Evolutionary conservation across 352 stramenopile species (phyloP).

Genomic region (Heterotrichella gracilis): DNA sequence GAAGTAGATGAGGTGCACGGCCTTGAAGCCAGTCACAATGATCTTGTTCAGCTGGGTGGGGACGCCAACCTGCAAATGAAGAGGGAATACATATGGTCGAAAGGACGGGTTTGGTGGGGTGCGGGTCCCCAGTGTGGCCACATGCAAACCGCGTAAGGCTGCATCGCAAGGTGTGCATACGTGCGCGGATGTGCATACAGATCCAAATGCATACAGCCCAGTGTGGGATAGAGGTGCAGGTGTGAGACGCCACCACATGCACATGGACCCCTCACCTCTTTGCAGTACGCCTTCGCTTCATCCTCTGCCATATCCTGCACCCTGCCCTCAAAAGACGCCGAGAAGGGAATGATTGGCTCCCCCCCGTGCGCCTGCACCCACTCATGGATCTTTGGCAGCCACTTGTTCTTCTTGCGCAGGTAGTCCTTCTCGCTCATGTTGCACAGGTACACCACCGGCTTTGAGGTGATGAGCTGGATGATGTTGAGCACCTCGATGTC

Average conservation of each 20-base stretch:
- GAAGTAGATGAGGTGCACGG: conserved; percentile 88
- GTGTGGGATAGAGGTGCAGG: no score
- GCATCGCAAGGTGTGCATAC: no score
- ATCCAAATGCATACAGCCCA: no score
- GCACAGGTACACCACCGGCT: conserved; percentile 85
- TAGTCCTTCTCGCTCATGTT: conserved; percentile 96
- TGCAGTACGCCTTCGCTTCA: conserved; percentile 22
- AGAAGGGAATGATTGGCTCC: conserved; percentile 77
- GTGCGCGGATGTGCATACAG: no score
- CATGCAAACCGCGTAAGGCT: no score
- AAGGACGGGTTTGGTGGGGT: no score
- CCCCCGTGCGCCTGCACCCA: conserved; percentile 75
- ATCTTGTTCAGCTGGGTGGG: conserved; percentile 71
- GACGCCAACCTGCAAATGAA: conserved; percentile 22
- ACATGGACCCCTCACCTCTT: conserved; percentile 17
- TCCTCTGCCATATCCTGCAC: conserved; percentile 25
- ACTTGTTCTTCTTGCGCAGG: conserved; percentile 87
- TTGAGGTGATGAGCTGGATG: conserved; percentile 55
- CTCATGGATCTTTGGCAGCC: conserved; percentile 75
- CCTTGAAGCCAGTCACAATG: conserved; percentile 79
- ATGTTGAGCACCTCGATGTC: conserved; percentile 53
- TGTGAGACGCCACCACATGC: no score
- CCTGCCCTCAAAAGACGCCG: conserved; percentile 86
- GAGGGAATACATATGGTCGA: no score
- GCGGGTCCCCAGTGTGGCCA: no score